phyloP scores from a whole-genome alignment of 805 yeast species.

The Zygotorulaspora florentina region DNA sequence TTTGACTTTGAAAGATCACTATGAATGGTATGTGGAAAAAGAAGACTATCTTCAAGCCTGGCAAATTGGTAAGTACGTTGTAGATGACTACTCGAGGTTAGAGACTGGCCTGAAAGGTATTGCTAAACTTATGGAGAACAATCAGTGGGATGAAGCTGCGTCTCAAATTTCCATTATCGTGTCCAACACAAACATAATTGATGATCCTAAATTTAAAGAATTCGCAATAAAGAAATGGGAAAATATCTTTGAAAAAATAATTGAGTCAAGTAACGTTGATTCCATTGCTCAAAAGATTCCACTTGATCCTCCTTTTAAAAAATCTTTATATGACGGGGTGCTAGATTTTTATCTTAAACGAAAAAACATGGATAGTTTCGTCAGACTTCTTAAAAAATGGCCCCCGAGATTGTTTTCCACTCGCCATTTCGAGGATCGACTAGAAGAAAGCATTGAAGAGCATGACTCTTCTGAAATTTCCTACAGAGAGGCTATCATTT shows the following conservation, averaged over 20 bases:
- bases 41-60: slow-evolving; percentile 66
- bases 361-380: slow-evolving; percentile 37
- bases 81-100: slow-evolving; percentile 47
- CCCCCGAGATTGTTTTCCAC: slow-evolving; percentile 49
- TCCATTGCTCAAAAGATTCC: slow-evolving; percentile 59
- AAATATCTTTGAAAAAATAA: slow-evolving; percentile 52
- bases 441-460: slow-evolving; percentile 45
- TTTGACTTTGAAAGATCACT: slow-evolving; percentile 62
- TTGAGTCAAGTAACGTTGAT: slow-evolving; percentile 43
- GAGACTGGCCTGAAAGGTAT: slow-evolving; percentile 55
- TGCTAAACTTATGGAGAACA: slow-evolving; percentile 39
- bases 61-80: slow-evolving; percentile 61
- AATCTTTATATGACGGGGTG: slow-evolving; percentile 43
- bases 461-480: slow-evolving; percentile 22
- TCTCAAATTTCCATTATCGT: slow-evolving; percentile 44
- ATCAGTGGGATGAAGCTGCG: slow-evolving; percentile 56
- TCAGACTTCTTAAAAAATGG: slow-evolving; percentile 52
- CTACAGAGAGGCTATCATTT: slow-evolving; percentile 45
- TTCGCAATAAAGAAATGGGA: slow-evolving; percentile 54
- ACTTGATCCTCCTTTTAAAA: slow-evolving; percentile 34
- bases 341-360: slow-evolving; percentile 44
- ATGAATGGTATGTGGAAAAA: slow-evolving; percentile 64
- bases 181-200: slow-evolving; percentile 20
- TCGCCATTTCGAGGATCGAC: slow-evolving; percentile 38
- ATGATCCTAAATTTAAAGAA: slow-evolving; percentile 18